Conservation (phyloP, 805 yeast species). For the Sugiyamaella marilandica region DNA sequence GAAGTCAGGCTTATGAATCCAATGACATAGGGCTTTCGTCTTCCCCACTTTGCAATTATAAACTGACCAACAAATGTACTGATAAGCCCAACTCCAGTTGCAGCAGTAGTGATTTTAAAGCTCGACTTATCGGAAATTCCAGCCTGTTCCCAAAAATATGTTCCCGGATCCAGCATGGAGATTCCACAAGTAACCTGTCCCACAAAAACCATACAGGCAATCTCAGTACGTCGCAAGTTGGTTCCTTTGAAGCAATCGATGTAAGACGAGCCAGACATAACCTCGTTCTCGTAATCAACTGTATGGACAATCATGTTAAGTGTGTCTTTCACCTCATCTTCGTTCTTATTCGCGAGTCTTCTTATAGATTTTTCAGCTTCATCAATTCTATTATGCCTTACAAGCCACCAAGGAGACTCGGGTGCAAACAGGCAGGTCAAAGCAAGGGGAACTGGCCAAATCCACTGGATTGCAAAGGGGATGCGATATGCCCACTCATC, state of each 20-base stretch:
- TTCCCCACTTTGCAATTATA: constrained; percentile 33
- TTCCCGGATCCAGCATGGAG: neutral
- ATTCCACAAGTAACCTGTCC: constrained; percentile 39
- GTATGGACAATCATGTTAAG: constrained; percentile 43
- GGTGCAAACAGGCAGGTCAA: constrained; percentile 39
- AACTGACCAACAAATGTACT: constrained; percentile 42
- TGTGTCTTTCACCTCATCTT: constrained; percentile 38
- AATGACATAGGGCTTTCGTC: neutral
- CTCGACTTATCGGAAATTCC: constrained; percentile 28
- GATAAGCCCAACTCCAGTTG: constrained; percentile 32
- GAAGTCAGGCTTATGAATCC: constrained; percentile 7
- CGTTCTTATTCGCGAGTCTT: constrained; percentile 38
- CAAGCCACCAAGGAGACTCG: constrained; percentile 56
- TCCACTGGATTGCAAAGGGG: constrained; percentile 58
- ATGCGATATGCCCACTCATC: constrained; percentile 42
- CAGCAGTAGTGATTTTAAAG: constrained; percentile 42
- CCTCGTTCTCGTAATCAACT: constrained; percentile 30
- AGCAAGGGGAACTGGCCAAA: constrained; percentile 48
- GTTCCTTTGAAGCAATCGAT: constrained; percentile 45
- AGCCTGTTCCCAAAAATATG: constrained; percentile 42
- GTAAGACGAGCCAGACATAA: constrained; percentile 11
- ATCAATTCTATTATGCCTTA: constrained; percentile 36
- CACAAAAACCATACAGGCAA: constrained; percentile 37
- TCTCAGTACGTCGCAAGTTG: constrained; percentile 47
- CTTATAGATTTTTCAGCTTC: constrained; percentile 41